Evolutionary conservation across 2,329 filamentous ascomycete genomes (phyloP).

Genomic region (Colletotrichum abscissum): DNA sequence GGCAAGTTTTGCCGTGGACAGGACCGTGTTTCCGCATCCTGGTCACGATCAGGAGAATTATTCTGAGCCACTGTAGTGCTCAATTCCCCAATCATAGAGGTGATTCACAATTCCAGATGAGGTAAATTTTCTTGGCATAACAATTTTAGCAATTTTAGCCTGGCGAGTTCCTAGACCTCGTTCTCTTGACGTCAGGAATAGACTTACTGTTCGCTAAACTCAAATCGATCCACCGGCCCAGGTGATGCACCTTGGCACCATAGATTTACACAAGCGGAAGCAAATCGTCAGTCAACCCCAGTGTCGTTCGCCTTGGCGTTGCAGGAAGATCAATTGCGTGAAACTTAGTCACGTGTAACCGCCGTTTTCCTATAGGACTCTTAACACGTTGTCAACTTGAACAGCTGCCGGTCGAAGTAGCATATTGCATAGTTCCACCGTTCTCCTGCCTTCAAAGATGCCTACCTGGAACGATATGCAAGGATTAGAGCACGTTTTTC

Average conservation of each 20-base stretch:
- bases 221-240: neutral
- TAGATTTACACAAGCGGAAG: neutral
- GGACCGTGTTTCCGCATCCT: neutral
- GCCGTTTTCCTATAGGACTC: neutral
- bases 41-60: neutral
- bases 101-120: neutral
- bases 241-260: neutral
- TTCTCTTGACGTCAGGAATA: neutral
- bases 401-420: neutral
- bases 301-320: neutral
- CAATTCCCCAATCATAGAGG: neutral
- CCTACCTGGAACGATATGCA: no score
- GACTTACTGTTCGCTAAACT: neutral
- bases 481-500: no score
- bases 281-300: neutral
- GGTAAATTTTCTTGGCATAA: neutral
- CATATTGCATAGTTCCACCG: no score
- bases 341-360: neutral
- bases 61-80: neutral
- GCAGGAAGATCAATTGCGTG: neutral
- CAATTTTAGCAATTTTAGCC: neutral
- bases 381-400: no score
- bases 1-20: constrained; percentile 23
- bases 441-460: no score
- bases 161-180: neutral